Evolutionary conservation across 2,329 filamentous ascomycete species (phyloP), one percentile per base, ranked within the genome.

Genomic region (Xenosphaeropsis pyriputrescens): DNA sequence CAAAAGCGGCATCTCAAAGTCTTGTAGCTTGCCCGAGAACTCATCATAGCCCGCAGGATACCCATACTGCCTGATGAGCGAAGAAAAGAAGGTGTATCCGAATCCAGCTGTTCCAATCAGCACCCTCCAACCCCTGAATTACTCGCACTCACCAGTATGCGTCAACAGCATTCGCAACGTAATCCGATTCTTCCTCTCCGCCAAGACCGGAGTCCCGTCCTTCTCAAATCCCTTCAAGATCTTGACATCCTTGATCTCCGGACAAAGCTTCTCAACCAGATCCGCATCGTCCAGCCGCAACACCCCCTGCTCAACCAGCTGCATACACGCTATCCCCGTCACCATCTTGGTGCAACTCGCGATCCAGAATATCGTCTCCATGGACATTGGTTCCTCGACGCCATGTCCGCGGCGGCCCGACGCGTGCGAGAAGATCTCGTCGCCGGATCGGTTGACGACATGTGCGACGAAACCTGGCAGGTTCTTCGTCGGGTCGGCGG

Each of bases 351-450:
- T 72, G 48, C 66, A 70, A 0, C 66, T 70, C 0, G 68, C 69
- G 6, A 72, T 61, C 67, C 65, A 72, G 47, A 74, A 81, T 2
- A 73, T 56, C 13, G 59, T 72, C 18, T 80, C 72, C 1, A 72
- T 55, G 0, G 65, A 65, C 68, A 80, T 74, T 5, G 65, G 58
- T 35, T 71, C 22, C 15, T 55, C 51, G 3, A 58, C 62, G 16
- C 12, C 52, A 5, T 60, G 32, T 0, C 67, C 68, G 2, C 60
- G 56, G 15, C 57, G 63, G 1, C 69, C 69, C 0, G 64, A 53
- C 0, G 67, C 54, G 45, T 71, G 57, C 2, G 58, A 58, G 44
- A 68, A 65, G 1, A 65, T 50, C 4, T 65, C 62, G 3, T 58
- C 50, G n/a, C 68, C 68, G 42, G 60, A 48, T 37, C 59, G 65